Percentiles rank a stretch among this genome's conserved stretches.
phyloP scores from a whole-genome alignment of 1,139 yeast species.

The Yarrowia galli region DNA sequence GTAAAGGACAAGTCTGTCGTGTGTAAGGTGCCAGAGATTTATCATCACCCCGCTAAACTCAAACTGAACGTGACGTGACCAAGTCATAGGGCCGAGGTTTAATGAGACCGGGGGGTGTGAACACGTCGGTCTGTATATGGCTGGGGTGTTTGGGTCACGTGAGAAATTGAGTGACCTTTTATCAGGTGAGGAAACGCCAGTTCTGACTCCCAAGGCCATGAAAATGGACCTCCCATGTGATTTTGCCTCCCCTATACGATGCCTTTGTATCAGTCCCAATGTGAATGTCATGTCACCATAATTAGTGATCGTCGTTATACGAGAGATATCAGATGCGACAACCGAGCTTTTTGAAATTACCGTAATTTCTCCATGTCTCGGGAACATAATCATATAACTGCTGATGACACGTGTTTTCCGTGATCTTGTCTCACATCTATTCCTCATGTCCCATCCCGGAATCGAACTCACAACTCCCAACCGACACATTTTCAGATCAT shows the following conservation, averaged over 20 bases:
- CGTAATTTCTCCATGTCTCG: not conserved
- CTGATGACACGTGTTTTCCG: not conserved
- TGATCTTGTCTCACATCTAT: too few species aligned
- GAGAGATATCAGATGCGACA: too few species aligned
- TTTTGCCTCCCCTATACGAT: not conserved
- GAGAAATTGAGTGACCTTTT: too few species aligned
- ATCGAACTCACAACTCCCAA: slow-evolving; percentile 11
- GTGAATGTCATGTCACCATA: slow-evolving; percentile 2
- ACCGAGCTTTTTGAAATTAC: not conserved
- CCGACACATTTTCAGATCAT: slow-evolving; percentile 33
- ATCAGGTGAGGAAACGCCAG: too few species aligned
- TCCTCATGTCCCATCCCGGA: not conserved
- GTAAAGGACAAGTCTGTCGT: slow-evolving; percentile 19
- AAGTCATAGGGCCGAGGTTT: slow-evolving; percentile 33
- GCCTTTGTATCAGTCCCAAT: not conserved
- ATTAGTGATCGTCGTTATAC: not conserved
- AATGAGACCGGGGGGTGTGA: not conserved
- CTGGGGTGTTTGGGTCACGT: too few species aligned
- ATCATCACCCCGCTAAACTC: slow-evolving; percentile 37
- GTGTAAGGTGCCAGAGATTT: slow-evolving; percentile 21
- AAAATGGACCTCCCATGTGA: not conserved
- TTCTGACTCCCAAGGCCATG: too few species aligned
- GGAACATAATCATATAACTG: not conserved
- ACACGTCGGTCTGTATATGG: too few species aligned
- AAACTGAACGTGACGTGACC: slow-evolving; percentile 38